Conservation (phyloP, 306 rosid genomes). For the Ammopiptanthus mongolicus region DNA sequence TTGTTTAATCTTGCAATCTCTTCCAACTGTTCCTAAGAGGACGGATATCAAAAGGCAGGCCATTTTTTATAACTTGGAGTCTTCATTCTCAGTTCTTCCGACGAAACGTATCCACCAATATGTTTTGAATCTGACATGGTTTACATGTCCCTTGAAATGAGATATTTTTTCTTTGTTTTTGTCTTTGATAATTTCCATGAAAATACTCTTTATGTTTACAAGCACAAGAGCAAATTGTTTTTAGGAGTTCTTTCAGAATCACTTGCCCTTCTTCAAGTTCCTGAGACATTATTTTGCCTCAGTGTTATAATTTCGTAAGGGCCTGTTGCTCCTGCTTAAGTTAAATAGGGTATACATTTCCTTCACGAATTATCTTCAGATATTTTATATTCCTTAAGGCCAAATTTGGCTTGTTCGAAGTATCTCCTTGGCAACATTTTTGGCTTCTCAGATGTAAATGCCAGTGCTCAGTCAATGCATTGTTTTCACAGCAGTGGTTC, state of each 20-base stretch:
- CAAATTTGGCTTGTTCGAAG: conserved; percentile 47
- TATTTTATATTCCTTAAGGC: conserved; percentile 52
- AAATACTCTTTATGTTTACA: background rate
- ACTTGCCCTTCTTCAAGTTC: background rate
- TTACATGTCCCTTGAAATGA: background rate
- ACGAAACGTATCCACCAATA: conserved; percentile 57
- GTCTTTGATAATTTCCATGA: background rate
- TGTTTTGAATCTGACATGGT: background rate
- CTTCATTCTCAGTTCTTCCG: conserved; percentile 47
- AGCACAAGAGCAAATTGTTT: background rate
- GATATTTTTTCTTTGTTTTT: background rate
- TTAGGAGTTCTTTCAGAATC: background rate
- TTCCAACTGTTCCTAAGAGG: conserved; percentile 32
- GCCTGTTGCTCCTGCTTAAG: background rate
- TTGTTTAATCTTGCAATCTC: conserved; percentile 39
- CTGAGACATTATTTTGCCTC: conserved; percentile 5
- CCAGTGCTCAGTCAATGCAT: conserved; percentile 20
- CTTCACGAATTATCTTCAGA: conserved; percentile 57
- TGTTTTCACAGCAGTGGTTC: conserved; percentile 34
- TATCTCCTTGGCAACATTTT: conserved; percentile 46
- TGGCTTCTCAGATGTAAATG: conserved; percentile 45
- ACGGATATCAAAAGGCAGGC: conserved; percentile 47
- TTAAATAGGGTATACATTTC: conserved; percentile 5
- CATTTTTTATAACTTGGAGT: conserved; percentile 52
- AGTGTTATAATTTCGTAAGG: background rate